Evolutionary conservation across 75 land plant genomes (phyloP), one percentile per base, ranked within the genome.

Genomic region (Picea glauca): DNA sequence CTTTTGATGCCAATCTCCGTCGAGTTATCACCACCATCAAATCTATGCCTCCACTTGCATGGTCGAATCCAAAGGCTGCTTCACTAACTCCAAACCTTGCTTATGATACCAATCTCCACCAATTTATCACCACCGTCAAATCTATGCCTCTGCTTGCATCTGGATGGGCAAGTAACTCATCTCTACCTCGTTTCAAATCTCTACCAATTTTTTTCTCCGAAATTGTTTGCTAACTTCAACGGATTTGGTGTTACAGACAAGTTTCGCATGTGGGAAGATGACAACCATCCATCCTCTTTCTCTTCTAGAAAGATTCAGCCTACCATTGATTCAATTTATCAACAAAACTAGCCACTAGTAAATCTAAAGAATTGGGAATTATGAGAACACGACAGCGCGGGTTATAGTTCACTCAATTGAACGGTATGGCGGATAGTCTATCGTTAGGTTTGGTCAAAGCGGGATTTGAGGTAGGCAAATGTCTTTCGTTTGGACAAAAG

Each of bases 401-500:
- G 68, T 76, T 97, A 46, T 92, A 97, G 74, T 97, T 97, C 83
- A 95, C 98, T 14, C 99, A 94, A 80, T 84, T 97, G 62, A 92
- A 87, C 82, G 99, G 99, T 26, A 97, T 97, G 99, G 85, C 99
- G 35, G 95, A 97, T 23, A 86, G 84, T 23, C 83, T 97, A 1
- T 94, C 99, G 0, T 80, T 86, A 20, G 88, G 92, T 0, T 76
- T 97, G 59, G 90, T 82, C 23, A 91, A 94, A 68, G 99, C 95
- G 35, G 93, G 99, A 21, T 97, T 97, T 59, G 75, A 80, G 58
- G 99, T 96, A 35, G 92, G 93, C 84, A 97, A 97, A 80, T 88
- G 91, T 72, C 77, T 93, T 73, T 87, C 98, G 4, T 97, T 89
- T 77, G 98, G 99, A 40, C 89, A 93, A 0, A 88, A 87, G 86